Base-by-base conservation (phyloP, 345 rosid species). In the Boechera stricta region DNA sequence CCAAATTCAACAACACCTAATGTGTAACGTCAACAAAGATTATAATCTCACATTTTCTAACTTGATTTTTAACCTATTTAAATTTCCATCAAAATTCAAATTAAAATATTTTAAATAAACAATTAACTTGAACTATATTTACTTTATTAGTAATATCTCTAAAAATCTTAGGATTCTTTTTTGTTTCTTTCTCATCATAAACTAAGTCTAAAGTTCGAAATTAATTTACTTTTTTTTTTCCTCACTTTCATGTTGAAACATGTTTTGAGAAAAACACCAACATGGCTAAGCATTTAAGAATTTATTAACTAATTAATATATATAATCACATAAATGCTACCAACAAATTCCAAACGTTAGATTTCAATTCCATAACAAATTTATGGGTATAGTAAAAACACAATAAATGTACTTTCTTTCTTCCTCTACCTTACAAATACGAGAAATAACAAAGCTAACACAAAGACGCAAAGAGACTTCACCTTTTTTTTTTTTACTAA, bases 341-440 rank as follows among this genome's bases (percentile, higher is more conserved):
- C 31, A 72, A 71, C 81, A 72, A 77, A 77, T 77, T 64, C 29
- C 4, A 72, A 57, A 49, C 81, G 81, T 77, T 77, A 71, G 7
- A 64, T 57, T 55, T 56, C 29, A 10, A 12, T 70, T 57, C n/a
- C 56, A 28, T 29, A 71, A 70, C 66, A 77, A 77, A 65, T 72
- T 71, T 65, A 77, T 57, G 63, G 41, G 42, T 33, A 41, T 51
- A 72, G 61, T 66, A 49, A 66, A 51, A 39, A 49, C 68, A 72
- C 48, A 78, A 49, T 72, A 66, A 78, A 66, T 78, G 68, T 72
- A 57, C 32, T 16, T 60, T 66, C 55, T 64, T 47, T 77, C 63
- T 52, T 39, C 62, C 18, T 5, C 5, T 48, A 66, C 73, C 56
- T 66, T 78, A 78, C 73, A 78, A 66, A 78, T 78, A 72, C 62